phyloP scores from a whole-genome alignment of 192 early-diverging fungal species.

The Umbelopsis isabellina region DNA sequence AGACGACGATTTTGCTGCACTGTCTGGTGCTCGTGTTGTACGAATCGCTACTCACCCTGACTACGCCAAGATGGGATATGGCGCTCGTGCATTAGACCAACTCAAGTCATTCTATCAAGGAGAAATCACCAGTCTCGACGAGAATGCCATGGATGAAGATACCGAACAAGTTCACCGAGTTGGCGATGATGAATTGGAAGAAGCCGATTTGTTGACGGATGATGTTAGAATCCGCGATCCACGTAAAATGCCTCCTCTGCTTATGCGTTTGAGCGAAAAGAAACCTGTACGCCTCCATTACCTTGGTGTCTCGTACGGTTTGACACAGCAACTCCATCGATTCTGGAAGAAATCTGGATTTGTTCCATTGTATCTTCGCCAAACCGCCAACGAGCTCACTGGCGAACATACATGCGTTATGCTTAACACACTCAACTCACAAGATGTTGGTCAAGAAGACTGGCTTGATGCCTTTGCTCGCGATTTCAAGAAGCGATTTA shows the following conservation, averaged over 20 bases:
- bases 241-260: conserved; percentile 88
- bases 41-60: conserved; percentile 98
- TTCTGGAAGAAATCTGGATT: conserved; percentile 96
- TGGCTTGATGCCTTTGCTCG: conserved; percentile 91
- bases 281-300: conserved; percentile 82
- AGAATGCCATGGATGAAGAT: conserved; percentile 59
- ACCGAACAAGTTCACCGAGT: conserved; percentile 49
- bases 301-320: conserved; percentile 94
- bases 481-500: conserved; percentile 92
- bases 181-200: conserved; percentile 57
- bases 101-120: conserved; percentile 91
- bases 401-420: conserved; percentile 99
- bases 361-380: conserved; percentile 93
- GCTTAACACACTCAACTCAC: conserved; percentile 75
- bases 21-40: conserved; percentile 95
- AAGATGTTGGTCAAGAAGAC: conserved; percentile 49
- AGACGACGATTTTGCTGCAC: conserved; percentile 94
- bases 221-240: conserved; percentile 85
- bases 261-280: conserved; percentile 86
- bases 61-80: conserved; percentile 98
- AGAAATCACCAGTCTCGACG: conserved; percentile 68
- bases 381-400: conserved; percentile 95
- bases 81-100: conserved; percentile 81
- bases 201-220: conserved; percentile 68
- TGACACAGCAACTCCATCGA: conserved; percentile 88